phyloP scores from a whole-genome alignment of 2,329 filamentous ascomycete genomes.

The Colletotrichum sidae region DNA sequence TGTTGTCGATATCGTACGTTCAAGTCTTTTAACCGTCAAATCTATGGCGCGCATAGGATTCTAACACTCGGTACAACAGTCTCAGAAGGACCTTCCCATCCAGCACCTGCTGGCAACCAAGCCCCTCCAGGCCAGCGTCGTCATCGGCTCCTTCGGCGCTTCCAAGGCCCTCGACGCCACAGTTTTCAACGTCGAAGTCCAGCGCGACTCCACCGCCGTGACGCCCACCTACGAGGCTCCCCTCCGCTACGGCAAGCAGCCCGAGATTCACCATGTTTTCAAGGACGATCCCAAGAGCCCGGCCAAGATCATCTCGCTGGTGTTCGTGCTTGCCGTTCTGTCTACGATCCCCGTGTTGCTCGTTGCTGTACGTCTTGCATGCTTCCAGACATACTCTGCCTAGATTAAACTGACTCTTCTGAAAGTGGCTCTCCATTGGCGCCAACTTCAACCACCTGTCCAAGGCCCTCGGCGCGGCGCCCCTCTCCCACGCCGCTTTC shows the following conservation, averaged over 20 bases:
- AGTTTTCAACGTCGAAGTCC: conserved; percentile 79
- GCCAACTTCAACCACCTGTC: conserved; percentile 84
- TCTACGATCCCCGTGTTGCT: conserved; percentile 81
- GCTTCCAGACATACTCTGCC: neutral
- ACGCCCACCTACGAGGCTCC: conserved; percentile 72
- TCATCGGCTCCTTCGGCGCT: conserved; percentile 88
- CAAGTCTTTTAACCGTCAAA: neutral
- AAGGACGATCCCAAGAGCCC: conserved; percentile 82
- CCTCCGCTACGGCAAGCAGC: conserved; percentile 84
- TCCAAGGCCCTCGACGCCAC: conserved; percentile 74
- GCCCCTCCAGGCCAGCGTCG: conserved; percentile 81
- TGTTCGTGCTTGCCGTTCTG: conserved; percentile 80
- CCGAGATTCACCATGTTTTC: conserved; percentile 94
- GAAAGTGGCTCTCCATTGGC: conserved; percentile 82
- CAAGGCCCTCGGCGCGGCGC: conserved; percentile 80
- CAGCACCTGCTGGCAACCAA: conserved; percentile 78
- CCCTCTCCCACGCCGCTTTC: conserved; percentile 85
- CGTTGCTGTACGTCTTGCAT: conserved; percentile 67
- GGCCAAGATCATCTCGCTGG: conserved; percentile 80
- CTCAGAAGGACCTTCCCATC: conserved; percentile 87
- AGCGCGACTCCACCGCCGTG: conserved; percentile 71
- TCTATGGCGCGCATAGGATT: conserved; percentile 1
- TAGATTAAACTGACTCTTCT: conserved; percentile 38
- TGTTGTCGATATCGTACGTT: conserved; percentile 82
- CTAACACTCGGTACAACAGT: conserved; percentile 62